These are phyloP conservation scores for Calonectria multiphialidica DNA, from an alignment of 2,329 filamentous ascomycete species.

Conservation along the genomic window DNA sequence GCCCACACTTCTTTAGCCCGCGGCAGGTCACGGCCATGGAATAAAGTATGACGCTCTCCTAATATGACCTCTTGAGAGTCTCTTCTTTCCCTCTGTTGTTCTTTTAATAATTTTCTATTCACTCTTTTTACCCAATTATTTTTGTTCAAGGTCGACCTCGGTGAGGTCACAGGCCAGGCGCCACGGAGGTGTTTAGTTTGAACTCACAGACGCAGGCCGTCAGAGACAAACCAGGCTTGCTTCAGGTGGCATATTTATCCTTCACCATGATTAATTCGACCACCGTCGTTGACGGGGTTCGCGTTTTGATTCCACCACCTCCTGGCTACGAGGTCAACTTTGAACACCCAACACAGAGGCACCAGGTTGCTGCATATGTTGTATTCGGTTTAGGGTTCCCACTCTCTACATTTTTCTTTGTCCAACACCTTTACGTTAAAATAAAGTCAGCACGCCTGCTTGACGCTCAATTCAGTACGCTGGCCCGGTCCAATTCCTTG, in stretches of 20 bases:
- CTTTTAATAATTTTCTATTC: not conserved
- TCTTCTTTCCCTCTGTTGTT: not conserved
- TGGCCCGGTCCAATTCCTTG: not conserved
- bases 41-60: not conserved
- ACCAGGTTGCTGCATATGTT: slow-evolving; percentile 30
- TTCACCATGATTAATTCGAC: not conserved
- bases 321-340: slow-evolving; percentile 47
- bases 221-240: not conserved
- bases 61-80: not conserved
- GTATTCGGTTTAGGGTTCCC: slow-evolving; percentile 38
- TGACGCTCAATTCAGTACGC: slow-evolving; percentile 12
- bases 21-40: not conserved
- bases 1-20: not conserved
- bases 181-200: not conserved
- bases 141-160: too few relatives aligned
- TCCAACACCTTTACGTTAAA: slow-evolving; percentile 41
- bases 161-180: too few relatives aligned
- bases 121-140: too few relatives aligned
- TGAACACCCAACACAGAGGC: slow-evolving; percentile 37
- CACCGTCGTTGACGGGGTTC: slow-evolving; percentile 38
- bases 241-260: not conserved
- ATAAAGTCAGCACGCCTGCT: slow-evolving; percentile 4
- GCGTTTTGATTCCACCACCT: slow-evolving; percentile 38
- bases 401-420: slow-evolving; percentile 27
- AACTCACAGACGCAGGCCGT: not conserved